Base-by-base conservation (phyloP, 129 eudicot genomes). In the Helichrysum umbraculigerum region DNA sequence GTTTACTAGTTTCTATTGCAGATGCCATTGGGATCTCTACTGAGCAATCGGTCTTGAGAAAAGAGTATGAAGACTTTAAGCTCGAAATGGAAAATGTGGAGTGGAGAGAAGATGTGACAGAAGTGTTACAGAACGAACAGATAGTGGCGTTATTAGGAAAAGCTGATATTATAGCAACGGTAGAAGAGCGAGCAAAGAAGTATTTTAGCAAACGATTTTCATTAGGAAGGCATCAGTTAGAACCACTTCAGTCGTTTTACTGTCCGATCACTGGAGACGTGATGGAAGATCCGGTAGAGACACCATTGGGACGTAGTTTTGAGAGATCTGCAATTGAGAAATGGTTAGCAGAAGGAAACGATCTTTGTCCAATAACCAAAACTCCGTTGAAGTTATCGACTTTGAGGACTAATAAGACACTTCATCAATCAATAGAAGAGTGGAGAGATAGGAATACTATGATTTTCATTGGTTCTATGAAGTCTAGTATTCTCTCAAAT, bases 281-380 rank as follows among this genome's bases (percentile, higher is more conserved):
- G 20, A 86, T 86, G 90, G 87, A 57, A 37, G 90, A 86, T 59
- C 90, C 90, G 0, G 90, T 83, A 22, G 87, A 86, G 58, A 83
- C 87, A 41, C 81, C 85, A 1, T 21, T 70, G 0, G 90, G 90
- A 5, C 83, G 80, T 25, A 79, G 83, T 19, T 86, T 86, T 30
- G 90, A 86, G 70, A 68, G 87, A 30, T 19, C 29, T 20, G 90
- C 90, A 5, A 86, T 86, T 1, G 82, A 83, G 61, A 78, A 71
- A 59, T 86, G 90, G 90, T 72, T 86, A 25, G 70, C 79, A 7
- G 87, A 78, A 11, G 87, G 79, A 17, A 81, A 86, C 39, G 66
- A 63, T 29, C 35, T 71, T 6, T 86, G 90, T 76, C 90, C 90
- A 22, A 47, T 86, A 28, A 86, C 90, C 17, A 86, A 77, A 76